Base-by-base conservation (phyloP, 1,284 basidiomycete genomes). In the Amylostereum chailletii region DNA sequence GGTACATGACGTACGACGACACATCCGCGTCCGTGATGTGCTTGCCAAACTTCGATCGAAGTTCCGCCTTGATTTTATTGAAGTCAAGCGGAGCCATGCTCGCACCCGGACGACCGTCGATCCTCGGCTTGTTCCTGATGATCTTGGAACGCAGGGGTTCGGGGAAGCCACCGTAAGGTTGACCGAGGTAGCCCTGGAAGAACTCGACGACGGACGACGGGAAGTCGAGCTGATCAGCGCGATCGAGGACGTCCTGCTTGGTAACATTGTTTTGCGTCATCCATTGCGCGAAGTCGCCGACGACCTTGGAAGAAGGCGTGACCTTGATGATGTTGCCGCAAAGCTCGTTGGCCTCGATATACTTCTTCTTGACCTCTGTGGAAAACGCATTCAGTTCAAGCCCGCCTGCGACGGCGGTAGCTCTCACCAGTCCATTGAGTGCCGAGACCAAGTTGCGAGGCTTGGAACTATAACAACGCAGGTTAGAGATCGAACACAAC, bases 271-370 rank as follows among this genome's bases (percentile, higher is more conserved):
- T 98, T 57, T 92, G 91, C 37, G 94, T 94, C 93, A 99, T 94
- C 86, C 93, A 97, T 68, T 95, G 92, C 31, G 96, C 96, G 69
- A 99, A 95, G 75, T 99, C 96, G 44, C 96, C 96, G 49, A 99
- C 95, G 47, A 97, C 93, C 76, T 99, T 98, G 52, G 96, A 99
- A 26, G 96, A 97, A 37, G 96, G 96, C 29, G 96, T 99, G 60
- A 99, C 95, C 74, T 99, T 99, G 76, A 99, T 88, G 65, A 99
- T 89, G 64, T 98, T 94, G 47, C 96, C 96, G 66, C 96, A 98
- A 80, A 97, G 81, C 52, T 90, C 79, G 65, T 97, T 97, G 48
- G 94, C 94, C 69, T 96, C 90, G 59, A 97, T 93, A 69, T 99
- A 99, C 69, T 96, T 96, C 75, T 86, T 86, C 77, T 99, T 99